A percentile compares a stretch with the other conserved stretches of the same genome.
These are phyloP conservation scores for Crithidia sp. DNA, from an alignment of 208 protist species.

Conservation along the genomic window DNA sequence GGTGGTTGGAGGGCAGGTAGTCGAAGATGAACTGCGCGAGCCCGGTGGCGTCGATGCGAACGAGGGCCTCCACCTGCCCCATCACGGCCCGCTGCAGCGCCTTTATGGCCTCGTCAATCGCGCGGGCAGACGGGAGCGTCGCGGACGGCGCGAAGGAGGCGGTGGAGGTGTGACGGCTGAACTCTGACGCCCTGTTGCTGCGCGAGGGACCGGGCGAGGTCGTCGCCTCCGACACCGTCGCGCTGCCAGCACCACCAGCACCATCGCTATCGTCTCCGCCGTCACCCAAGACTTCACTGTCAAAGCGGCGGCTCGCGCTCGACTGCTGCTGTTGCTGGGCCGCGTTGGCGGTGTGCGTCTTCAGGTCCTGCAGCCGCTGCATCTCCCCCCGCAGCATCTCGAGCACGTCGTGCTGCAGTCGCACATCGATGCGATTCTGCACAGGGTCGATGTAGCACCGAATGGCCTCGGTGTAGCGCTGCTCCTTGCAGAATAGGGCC, in stretches of 20 bases:
- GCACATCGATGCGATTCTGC: slow-evolving; percentile 44
- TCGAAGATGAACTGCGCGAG: slow-evolving; percentile 81
- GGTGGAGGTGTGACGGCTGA: slow-evolving; percentile 4
- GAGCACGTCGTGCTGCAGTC: slow-evolving; percentile 63
- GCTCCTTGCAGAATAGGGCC: slow-evolving; percentile 47
- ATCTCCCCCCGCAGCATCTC: slow-evolving; percentile 55
- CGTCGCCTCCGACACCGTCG: neutral
- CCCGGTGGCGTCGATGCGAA: slow-evolving; percentile 59
- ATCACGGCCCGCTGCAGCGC: slow-evolving; percentile 61
- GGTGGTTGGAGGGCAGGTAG: slow-evolving; percentile 64
- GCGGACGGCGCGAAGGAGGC: neutral
- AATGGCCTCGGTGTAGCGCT: slow-evolving; percentile 65
- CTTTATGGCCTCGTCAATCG: slow-evolving; percentile 21
- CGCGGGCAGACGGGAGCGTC: neutral
- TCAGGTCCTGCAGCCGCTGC: slow-evolving; percentile 34
- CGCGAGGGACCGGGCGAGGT: neutral
- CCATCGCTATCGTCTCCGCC: neutral
- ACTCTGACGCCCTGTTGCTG: neutral
- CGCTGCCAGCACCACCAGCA: neutral
- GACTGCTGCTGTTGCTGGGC: slow-evolving; percentile 11
- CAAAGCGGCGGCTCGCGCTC: slow-evolving; percentile 2
- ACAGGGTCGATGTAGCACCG: slow-evolving; percentile 64
- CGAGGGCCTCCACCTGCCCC: slow-evolving; percentile 53
- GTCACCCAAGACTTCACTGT: slow-evolving; percentile 1
- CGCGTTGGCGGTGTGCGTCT: slow-evolving; percentile 23